These are phyloP conservation scores for Bruguiera gymnorhiza DNA, from an alignment of 345 rosid genomes.

Conservation along the genomic window DNA sequence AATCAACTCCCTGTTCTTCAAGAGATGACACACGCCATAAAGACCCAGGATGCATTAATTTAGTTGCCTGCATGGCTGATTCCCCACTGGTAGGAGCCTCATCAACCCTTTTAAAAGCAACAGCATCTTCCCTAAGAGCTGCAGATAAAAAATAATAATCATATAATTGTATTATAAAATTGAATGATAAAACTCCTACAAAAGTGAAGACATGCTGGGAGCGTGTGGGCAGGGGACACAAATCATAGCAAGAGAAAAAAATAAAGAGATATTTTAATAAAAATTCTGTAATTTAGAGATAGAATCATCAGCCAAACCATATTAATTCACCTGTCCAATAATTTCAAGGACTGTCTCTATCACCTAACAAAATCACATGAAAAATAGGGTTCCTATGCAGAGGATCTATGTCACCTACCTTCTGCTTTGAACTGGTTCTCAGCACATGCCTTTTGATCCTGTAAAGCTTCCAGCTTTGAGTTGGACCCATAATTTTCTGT, in stretches of 20 bases:
- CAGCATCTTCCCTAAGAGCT: slow-evolving; percentile 50
- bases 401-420: slow-evolving; percentile 33
- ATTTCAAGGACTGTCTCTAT: not conserved
- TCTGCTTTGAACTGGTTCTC: slow-evolving; percentile 51
- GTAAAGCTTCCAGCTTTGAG: slow-evolving; percentile 27
- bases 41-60: slow-evolving; percentile 38
- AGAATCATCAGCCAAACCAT: not conserved
- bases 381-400: slow-evolving; percentile 7
- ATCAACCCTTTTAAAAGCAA: slow-evolving; percentile 43
- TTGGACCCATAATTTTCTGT: slow-evolving; percentile 22
- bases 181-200: not conserved
- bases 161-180: slow-evolving; percentile 1
- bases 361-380: slow-evolving; percentile 15
- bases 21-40: slow-evolving; percentile 49
- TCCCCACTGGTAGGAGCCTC: slow-evolving; percentile 46
- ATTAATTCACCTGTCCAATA: not conserved
- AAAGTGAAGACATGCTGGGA: too few relatives aligned
- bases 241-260: not conserved
- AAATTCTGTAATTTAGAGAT: not conserved
- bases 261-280: not conserved
- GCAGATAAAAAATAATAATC: slow-evolving; percentile 27
- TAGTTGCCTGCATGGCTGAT: slow-evolving; percentile 38
- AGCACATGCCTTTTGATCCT: slow-evolving; percentile 29
- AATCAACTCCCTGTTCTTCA: slow-evolving; percentile 47
- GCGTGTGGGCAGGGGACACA: too few relatives aligned